phyloP scores from a whole-genome alignment of 768 basidiomycete genomes.

The Exsudoporus frostii region DNA sequence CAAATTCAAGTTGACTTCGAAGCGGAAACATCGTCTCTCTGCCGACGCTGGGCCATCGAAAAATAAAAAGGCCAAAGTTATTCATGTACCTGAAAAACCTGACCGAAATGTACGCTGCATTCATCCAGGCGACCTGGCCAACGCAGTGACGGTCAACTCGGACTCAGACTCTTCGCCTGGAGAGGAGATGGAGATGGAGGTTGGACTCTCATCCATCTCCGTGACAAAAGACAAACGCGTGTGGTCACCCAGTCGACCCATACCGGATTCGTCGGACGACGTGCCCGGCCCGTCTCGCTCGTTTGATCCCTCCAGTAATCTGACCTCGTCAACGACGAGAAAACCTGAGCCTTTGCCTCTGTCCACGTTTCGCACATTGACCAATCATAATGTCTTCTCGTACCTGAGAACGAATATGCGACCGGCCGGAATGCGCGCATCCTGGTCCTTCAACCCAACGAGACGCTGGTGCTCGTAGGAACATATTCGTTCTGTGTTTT shows the following conservation, averaged over 20 bases:
- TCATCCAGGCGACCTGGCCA: constrained; percentile 31
- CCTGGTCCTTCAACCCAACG: constrained; percentile 42
- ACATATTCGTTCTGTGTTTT: constrained; percentile 59
- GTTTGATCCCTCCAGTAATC: not conserved
- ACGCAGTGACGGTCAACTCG: constrained; percentile 31
- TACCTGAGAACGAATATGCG: not conserved
- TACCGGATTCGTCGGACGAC: constrained; percentile 48
- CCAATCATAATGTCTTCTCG: constrained; percentile 37
- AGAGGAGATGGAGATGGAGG: constrained; percentile 24
- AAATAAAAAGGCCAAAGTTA: constrained; percentile 31
- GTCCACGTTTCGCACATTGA: constrained; percentile 50
- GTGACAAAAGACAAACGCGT: constrained; percentile 32
- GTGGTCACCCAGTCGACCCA: constrained; percentile 60
- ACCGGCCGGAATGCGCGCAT: constrained; percentile 30
- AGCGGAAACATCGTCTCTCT: constrained; percentile 42
- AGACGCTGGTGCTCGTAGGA: constrained; percentile 69
- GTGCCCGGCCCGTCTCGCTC: constrained; percentile 17
- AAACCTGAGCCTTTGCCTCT: constrained; percentile 27
- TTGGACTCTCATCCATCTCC: constrained; percentile 12
- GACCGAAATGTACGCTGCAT: constrained; percentile 33
- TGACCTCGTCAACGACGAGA: not conserved
- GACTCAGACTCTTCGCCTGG: constrained; percentile 25
- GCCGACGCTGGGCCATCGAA: constrained; percentile 18
- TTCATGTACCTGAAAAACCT: constrained; percentile 23
- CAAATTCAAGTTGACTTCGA: constrained; percentile 36